Conservation (phyloP, 441 rosid species). For the Corymbia citriodora region DNA sequence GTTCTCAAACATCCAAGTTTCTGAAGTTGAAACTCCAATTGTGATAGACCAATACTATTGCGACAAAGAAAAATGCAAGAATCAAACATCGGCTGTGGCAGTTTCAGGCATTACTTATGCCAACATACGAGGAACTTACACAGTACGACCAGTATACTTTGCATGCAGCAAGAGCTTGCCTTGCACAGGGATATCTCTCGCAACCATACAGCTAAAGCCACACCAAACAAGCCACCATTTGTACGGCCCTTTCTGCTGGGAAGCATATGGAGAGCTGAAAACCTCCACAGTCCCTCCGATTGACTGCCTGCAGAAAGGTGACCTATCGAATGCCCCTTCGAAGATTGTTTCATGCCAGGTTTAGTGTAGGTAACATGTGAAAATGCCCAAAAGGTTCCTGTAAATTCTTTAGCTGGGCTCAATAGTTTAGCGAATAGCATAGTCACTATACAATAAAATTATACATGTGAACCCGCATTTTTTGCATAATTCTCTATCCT, state of each 20-base stretch:
- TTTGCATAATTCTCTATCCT: background rate
- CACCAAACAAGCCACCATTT: constrained; percentile 49
- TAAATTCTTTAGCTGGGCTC: background rate
- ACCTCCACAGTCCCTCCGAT: background rate
- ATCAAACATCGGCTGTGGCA: constrained; percentile 86
- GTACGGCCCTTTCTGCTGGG: constrained; percentile 56
- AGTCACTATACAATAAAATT: background rate
- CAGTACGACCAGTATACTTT: constrained; percentile 73
- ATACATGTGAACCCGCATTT: background rate
- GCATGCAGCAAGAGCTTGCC: constrained; percentile 93
- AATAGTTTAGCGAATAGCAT: background rate
- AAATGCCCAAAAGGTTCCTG: background rate
- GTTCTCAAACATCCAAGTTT: constrained; percentile 91
- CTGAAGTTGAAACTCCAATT: constrained; percentile 84
- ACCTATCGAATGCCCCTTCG: background rate
- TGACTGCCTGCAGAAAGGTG: background rate
- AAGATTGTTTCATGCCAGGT: background rate
- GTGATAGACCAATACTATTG: constrained; percentile 94
- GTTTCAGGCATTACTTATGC: constrained; percentile 83
- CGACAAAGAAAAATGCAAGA: constrained; percentile 65
- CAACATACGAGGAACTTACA: constrained; percentile 80
- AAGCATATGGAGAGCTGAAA: background rate
- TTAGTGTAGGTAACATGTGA: background rate
- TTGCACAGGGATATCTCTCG: constrained; percentile 61
- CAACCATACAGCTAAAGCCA: constrained; percentile 61